Base-by-base conservation (phyloP, 306 rosid genomes). In the Arachis hypogaea region DNA sequence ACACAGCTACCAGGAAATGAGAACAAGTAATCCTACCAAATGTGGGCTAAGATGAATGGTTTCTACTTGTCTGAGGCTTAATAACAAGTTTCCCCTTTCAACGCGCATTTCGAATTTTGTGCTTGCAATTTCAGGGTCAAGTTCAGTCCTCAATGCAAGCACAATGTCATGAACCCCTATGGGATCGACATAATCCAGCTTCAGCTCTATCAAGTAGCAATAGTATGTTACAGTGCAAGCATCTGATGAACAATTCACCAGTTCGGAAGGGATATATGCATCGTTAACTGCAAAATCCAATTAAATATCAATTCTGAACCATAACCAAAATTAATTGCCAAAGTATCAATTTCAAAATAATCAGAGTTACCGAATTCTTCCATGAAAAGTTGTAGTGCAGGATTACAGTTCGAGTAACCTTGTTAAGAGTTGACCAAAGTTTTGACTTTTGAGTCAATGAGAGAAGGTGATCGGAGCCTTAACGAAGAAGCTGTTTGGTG, bases 201-300 rank as follows among this genome's bases (percentile, higher is more conserved):
- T 75, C 80, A 90, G 45, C 84, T 85, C 93, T 30, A 90, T 85
- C 44, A 81, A 62, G 82, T 90, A 90, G 78, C 90, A 85, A 63
- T 86, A 71, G 74, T 86, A 85, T 46, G 5, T 28, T n/a, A 45
- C 55, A 22, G 56, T 52, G 50, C 81, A 18, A 67, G 54, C 73
- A 49, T 73, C 58, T 11, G 82, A 69, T 43, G 60, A 28, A 69
- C 66, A 55, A 44, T 65, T 70, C 18, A 85, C 85, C 70, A 90
- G 59, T 78, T 90, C 85, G 2, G 79, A 38, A 49, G 96, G 93
- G 28, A 85, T 74, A 84, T 85, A 88, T 73, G 75, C 77, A 54
- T 16, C 78, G 56, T 33, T 72, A 49, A 62, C 93, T 90, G 80
- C 70, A 75, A 57, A 69, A 50, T 6, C 46, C 46, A 43, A 43